Conservation (phyloP, 768 basidiomycete species). For the Leccinum fibrillosum region DNA sequence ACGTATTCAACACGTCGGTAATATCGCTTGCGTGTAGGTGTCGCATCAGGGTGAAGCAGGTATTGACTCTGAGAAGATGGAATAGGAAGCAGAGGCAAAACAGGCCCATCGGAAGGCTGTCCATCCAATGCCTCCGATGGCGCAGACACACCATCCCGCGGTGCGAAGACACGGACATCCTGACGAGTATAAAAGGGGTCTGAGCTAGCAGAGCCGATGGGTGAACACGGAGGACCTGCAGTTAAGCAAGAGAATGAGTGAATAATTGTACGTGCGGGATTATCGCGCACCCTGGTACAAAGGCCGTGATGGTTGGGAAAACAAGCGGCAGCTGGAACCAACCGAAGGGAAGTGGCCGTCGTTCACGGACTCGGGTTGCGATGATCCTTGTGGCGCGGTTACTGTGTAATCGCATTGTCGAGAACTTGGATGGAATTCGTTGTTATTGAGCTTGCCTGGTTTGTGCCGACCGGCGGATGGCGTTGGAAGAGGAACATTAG, state of each 20-base stretch:
- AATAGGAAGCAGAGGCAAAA: constrained; percentile 14
- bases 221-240: neutral
- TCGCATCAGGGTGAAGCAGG: constrained; percentile 28
- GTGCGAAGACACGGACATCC: neutral
- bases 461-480: constrained; percentile 6
- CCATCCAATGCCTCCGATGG: neutral
- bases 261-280: neutral
- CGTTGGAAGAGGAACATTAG: constrained; percentile 6
- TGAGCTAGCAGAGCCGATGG: neutral
- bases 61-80: constrained; percentile 34
- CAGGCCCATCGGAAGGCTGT: constrained; percentile 1
- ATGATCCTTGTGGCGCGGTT: constrained; percentile 12
- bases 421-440: neutral
- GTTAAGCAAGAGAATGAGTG: neutral
- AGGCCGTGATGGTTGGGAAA: neutral
- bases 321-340: neutral
- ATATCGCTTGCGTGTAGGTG: constrained; percentile 36
- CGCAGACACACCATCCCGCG: neutral
- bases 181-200: constrained; percentile 3
- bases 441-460: neutral
- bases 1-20: constrained; percentile 18
- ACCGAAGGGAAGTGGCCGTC: constrained; percentile 4
- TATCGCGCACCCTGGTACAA: neutral
- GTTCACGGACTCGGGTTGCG: too few relatives aligned
- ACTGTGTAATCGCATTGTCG: neutral